These are phyloP conservation scores for Wickerhamomyces sydowiorum DNA, from an alignment of 805 yeast genomes.

Conservation along the genomic window DNA sequence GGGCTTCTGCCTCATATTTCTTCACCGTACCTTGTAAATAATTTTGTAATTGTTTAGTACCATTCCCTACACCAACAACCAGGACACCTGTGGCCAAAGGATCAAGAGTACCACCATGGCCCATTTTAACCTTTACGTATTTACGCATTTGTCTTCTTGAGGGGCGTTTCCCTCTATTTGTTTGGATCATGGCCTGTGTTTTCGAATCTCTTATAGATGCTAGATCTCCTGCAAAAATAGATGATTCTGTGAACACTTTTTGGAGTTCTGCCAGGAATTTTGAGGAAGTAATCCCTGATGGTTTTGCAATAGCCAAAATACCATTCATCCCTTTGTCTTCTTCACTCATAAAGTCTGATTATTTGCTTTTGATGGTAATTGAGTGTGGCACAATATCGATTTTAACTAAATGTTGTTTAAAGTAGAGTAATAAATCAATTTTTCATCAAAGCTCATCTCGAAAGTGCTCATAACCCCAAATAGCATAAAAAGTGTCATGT, in stretches of 20 bases:
- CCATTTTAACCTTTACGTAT: conserved; percentile 70
- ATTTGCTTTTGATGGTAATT: no score
- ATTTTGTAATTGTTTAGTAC: conserved; percentile 74
- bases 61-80: conserved; percentile 87
- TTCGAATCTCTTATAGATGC: conserved; percentile 43
- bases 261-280: conserved; percentile 67
- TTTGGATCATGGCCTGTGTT: conserved; percentile 30
- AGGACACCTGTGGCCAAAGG: conserved; percentile 94
- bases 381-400: no score
- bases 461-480: no score
- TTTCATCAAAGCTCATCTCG: no score
- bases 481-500: neutral
- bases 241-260: conserved; percentile 51
- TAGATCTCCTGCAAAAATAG: conserved; percentile 49
- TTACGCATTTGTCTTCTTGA: conserved; percentile 46
- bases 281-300: conserved; percentile 78
- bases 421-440: no score
- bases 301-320: conserved; percentile 86
- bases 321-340: conserved; percentile 62
- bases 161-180: conserved; percentile 39
- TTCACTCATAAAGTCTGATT: neutral
- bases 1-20: conserved; percentile 75
- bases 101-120: conserved; percentile 97
- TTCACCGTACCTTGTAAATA: conserved; percentile 74
- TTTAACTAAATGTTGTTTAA: no score